Base-by-base conservation (phyloP, 2,329 filamentous ascomycete species). In the Aspergillus sp. region DNA sequence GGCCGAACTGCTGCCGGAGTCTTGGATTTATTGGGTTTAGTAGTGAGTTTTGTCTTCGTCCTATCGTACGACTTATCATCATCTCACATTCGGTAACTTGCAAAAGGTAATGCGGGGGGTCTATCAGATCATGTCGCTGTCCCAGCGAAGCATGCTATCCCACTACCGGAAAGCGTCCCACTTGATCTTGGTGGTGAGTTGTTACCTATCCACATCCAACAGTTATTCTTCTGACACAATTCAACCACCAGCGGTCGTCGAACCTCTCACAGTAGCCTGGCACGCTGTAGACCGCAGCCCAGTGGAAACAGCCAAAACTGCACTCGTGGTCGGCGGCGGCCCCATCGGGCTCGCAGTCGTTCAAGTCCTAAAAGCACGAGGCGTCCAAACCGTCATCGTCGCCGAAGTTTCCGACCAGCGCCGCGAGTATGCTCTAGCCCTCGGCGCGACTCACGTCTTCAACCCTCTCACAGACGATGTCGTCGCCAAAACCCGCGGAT, bases 181-280 rank as follows among this genome's bases (percentile, higher is more conserved):
- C 53, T 66, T n/a, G 60, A 67, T 15, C 51, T 62, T 15, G 61
- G 64, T 40, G 67, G 67, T 68, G 52, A 63, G 64, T 48, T 4
- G 7, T 24, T 24, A 24, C 24, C 24, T 30, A 30, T 9, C 3
- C 27, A 9, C 11, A 11, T 15, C 34, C n/a, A 22, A 47, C 12
- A 30, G 7, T 11, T 17, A 39, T 46, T 33, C 39, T 12, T 11
- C 20, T 20, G 17, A 41, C 24, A 46, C 34, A 30, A 9, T 11
- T 11, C 8, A 11, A 30, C 27, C 9, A 30, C 4, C 63, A 66
- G 86, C 86, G 0, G 76, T 88, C 7, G 81, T 88, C 11, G 86
- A 89, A 64, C 86, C 86, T 0, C 73, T 88, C 7, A 76, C 83
- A 0, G 84, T 88, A 0, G 85, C 82, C 27, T 88, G 85, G 85